These are phyloP conservation scores for Persicaria tinctoria DNA, from an alignment of 148 eudicot genomes.

Conservation along the genomic window DNA sequence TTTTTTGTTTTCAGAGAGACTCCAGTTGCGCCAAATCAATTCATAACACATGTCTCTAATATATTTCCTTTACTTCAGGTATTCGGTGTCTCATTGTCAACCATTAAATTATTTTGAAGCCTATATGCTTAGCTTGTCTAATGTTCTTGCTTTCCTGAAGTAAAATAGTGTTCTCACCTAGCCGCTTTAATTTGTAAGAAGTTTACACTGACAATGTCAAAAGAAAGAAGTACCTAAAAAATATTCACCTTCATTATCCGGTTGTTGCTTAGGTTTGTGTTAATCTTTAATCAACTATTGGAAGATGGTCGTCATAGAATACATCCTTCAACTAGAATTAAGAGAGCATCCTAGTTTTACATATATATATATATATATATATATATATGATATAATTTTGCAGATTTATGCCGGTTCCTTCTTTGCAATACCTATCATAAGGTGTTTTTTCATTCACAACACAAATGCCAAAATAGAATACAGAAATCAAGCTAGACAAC, in stretches of 20 bases:
- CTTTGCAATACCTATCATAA: slow-evolving; percentile 84
- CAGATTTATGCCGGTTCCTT: slow-evolving; percentile 97
- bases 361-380: no score
- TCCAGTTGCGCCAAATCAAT: slow-evolving; percentile 51
- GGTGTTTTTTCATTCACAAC: slow-evolving; percentile 57
- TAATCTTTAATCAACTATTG: neutral
- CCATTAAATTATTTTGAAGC: neutral
- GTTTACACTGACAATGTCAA: no score
- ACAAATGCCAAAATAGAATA: slow-evolving; percentile 60
- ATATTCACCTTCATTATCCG: neutral
- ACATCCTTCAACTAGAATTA: neutral
- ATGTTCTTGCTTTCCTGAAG: neutral
- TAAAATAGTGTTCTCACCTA: neutral
- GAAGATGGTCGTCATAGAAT: neutral
- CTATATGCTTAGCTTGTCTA: neutral
- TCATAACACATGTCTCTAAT: slow-evolving; percentile 59
- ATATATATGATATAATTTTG: slow-evolving; percentile 11
- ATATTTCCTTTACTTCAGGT: slow-evolving; percentile 94
- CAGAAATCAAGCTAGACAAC: slow-evolving; percentile 64
- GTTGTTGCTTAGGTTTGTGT: neutral
- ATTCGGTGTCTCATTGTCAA: slow-evolving; percentile 14
- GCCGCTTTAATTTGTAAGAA: neutral
- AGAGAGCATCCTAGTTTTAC: neutral
- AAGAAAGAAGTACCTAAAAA: neutral
- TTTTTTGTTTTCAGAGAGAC: slow-evolving; percentile 37